Evolutionary conservation across 768 basidiomycete genomes (phyloP).

Genomic region (Boletus coccyginus): DNA sequence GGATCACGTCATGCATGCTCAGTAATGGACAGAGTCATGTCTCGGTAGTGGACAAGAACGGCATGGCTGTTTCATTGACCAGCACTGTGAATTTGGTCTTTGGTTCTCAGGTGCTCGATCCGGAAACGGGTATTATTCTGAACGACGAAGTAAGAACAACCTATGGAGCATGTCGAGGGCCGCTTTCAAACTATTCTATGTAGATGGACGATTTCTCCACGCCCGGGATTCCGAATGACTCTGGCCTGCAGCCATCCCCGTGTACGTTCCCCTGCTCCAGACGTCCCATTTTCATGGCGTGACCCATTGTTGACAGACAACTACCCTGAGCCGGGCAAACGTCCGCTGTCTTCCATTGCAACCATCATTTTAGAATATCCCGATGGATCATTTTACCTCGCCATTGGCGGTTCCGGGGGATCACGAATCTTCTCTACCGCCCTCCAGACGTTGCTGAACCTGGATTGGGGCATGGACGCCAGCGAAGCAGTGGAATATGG

Average conservation of each 20-base stretch:
- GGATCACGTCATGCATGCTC: slow-evolving; percentile 5
- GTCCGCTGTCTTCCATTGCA: slow-evolving; percentile 82
- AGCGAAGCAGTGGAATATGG: slow-evolving; percentile 81
- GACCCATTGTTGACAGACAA: slow-evolving; percentile 54
- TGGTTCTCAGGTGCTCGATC: slow-evolving; percentile 84
- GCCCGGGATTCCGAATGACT: slow-evolving; percentile 80
- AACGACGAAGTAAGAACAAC: slow-evolving; percentile 65
- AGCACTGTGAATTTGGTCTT: slow-evolving; percentile 90
- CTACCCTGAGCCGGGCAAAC: slow-evolving; percentile 84
- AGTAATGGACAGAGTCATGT: slow-evolving; percentile 65
- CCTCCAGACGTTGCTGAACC: slow-evolving; percentile 74
- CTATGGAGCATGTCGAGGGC: not conserved
- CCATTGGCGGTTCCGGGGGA: slow-evolving; percentile 86
- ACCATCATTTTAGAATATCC: slow-evolving; percentile 78
- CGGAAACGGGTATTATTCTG: slow-evolving; percentile 82
- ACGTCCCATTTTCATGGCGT: not conserved
- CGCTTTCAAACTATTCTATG: not conserved
- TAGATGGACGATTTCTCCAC: slow-evolving; percentile 92
- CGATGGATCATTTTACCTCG: slow-evolving; percentile 70
- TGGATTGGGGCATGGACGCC: slow-evolving; percentile 75
- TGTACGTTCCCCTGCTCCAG: slow-evolving; percentile 44
- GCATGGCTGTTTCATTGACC: slow-evolving; percentile 86
- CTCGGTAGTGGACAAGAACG: slow-evolving; percentile 76
- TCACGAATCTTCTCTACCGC: slow-evolving; percentile 79
- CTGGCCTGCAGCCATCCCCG: slow-evolving; percentile 79